These are phyloP conservation scores for Irpex sp. DNA, from an alignment of 1,284 basidiomycete genomes.

Conservation along the genomic window DNA sequence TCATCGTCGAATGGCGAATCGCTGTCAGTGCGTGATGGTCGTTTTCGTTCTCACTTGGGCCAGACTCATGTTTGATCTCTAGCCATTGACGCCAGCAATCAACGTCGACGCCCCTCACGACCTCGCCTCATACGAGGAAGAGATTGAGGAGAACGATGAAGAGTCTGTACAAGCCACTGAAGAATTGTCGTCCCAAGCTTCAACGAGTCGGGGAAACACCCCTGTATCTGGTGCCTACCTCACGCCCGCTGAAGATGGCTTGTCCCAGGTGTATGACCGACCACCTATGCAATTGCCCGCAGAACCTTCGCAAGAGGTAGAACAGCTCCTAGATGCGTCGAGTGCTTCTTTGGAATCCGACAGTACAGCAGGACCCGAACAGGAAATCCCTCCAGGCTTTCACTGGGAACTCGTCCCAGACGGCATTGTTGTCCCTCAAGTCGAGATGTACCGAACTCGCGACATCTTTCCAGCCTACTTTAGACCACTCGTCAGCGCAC, in stretches of 20 bases:
- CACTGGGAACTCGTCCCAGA: background rate
- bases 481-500: conserved; percentile 24
- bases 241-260: background rate
- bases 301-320: background rate
- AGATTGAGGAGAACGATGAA: background rate
- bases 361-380: background rate
- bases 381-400: background rate
- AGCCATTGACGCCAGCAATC: background rate
- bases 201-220: background rate
- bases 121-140: background rate
- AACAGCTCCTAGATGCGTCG: background rate
- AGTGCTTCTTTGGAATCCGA: background rate
- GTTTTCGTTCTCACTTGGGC: background rate
- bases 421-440: conserved; percentile 4
- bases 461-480: conserved; percentile 12
- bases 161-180: background rate
- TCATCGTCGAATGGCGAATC: background rate
- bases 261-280: background rate
- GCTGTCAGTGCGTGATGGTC: background rate
- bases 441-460: conserved; percentile 9
- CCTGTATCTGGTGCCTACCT: background rate
- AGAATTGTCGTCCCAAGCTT: background rate
- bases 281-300: background rate
- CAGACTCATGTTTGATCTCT: background rate
- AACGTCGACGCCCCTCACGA: background rate